Conservation (phyloP, 768 basidiomycete genomes). For the Collybia sordida region DNA sequence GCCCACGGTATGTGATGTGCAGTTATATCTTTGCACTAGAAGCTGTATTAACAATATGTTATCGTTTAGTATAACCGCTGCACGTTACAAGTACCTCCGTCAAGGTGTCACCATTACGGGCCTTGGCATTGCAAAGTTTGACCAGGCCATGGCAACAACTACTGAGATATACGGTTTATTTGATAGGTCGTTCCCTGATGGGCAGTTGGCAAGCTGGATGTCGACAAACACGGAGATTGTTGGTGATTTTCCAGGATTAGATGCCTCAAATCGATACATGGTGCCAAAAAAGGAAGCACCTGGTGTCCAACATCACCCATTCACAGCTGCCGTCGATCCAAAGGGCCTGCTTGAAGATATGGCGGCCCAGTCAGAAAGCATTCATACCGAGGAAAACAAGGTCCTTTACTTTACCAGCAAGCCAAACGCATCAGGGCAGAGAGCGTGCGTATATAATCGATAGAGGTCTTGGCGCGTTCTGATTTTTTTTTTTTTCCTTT, state of each 20-base stretch:
- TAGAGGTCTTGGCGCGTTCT: no score
- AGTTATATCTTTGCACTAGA: no score
- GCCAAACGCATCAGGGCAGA: background rate
- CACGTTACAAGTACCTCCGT: background rate
- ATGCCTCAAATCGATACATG: conserved; percentile 12
- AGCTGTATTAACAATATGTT: no score
- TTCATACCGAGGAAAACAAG: background rate
- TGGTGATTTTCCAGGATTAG: background rate
- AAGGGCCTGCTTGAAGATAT: background rate
- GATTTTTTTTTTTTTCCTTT: background rate
- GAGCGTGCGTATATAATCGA: background rate
- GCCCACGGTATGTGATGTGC: no score
- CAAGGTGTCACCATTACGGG: conserved; percentile 3
- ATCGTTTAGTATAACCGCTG: no score
- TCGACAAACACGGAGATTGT: background rate
- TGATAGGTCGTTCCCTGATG: conserved; percentile 2
- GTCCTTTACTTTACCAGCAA: conserved; percentile 3
- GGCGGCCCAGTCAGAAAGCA: background rate
- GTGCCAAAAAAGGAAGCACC: conserved; percentile 3
- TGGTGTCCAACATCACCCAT: background rate
- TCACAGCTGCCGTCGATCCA: background rate
- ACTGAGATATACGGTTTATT: conserved; percentile 5
- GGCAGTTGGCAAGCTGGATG: background rate
- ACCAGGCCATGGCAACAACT: background rate
- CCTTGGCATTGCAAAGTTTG: conserved; percentile 3